These are phyloP conservation scores for Triangularia setosa DNA, from an alignment of 2,329 filamentous ascomycete species.

Conservation along the genomic window DNA sequence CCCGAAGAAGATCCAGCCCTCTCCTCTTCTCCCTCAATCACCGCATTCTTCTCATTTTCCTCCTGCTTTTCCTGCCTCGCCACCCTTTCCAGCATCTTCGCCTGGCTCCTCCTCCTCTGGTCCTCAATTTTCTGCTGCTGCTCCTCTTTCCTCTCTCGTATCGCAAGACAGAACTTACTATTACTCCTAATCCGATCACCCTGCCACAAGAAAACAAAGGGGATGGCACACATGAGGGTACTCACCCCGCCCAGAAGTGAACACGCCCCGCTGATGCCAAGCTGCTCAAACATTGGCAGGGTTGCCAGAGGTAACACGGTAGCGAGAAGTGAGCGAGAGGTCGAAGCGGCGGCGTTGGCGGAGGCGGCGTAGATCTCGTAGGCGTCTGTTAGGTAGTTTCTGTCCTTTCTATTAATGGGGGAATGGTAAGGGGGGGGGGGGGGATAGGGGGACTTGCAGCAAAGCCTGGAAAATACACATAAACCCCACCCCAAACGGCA, in stretches of 20 bases:
- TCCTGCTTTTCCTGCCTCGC: not conserved
- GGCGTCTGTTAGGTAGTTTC: slow-evolving; percentile 63
- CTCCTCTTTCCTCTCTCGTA: slow-evolving; percentile 49
- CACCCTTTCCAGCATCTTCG: not conserved
- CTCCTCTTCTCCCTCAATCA: not conserved
- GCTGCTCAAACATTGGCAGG: slow-evolving; percentile 44
- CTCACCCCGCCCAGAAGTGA: slow-evolving; percentile 50
- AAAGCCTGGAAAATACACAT: slow-evolving; percentile 61
- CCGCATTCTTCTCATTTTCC: not conserved
- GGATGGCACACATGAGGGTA: slow-evolving; percentile 47
- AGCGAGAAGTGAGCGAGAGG: slow-evolving; percentile 47
- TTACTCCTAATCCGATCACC: slow-evolving; percentile 51
- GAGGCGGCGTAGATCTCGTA: slow-evolving; percentile 62
- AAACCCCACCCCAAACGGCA: slow-evolving; percentile 60
- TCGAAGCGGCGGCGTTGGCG: slow-evolving; percentile 49
- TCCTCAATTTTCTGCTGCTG: slow-evolving; percentile 39
- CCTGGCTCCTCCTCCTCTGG: slow-evolving; percentile 24
- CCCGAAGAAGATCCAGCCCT: not conserved
- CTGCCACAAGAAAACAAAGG: slow-evolving; percentile 53
- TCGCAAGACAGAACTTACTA: slow-evolving; percentile 59
- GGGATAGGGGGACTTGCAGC: slow-evolving; percentile 30
- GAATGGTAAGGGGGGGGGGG: not conserved
- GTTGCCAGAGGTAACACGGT: slow-evolving; percentile 56
- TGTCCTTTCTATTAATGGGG: slow-evolving; percentile 1
- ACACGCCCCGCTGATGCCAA: slow-evolving; percentile 49